Evolutionary conservation across 208 protist species (phyloP), one percentile per base, ranked within the genome.

Genomic region (Trypanosoma platydactyli): DNA sequence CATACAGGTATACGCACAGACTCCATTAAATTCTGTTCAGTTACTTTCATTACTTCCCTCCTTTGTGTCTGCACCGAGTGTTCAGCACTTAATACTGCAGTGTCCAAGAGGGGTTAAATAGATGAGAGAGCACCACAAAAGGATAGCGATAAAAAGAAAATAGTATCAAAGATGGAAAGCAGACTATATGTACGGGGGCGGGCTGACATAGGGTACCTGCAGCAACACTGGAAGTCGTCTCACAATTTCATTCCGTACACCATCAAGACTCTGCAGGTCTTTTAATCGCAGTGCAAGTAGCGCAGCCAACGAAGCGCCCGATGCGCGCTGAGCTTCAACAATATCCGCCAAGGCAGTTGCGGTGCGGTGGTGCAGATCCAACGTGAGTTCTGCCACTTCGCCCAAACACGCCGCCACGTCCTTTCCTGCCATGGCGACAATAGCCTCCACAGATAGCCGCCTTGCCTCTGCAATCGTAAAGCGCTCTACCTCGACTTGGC

Each of bases 401-500:
- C 77, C 82, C 49, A 87, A 80, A 22, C 61, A 71, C 29, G 52
- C 67, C 12, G 80, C 61, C 61, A 88, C 65, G 46, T 83, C 66
- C 18, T 76, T 56, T 16, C 80, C 76, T 3, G 77, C 76, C 57
- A 93, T 88, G 13, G 87, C 77, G 29, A 80, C 67, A 1, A 93
- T 84, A 12, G 83, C 77, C 51, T 86, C 79, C 48, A 88, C 69
- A 22, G 79, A 68, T 13, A 93, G 71, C 12, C 64, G 71, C 7
- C 78, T 86, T 15, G 87, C 83, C 5, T 71, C 73, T 15, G 51
- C 52, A 59, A 93, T 79, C 73, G 88, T 88, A 20, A 67, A 63
- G 12, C 64, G 60, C 40, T 93, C 83, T 48, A 65, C 68, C 38
- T 83, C 79, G 4, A 64, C 46, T 12, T 9, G 1, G 2, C 3